Conservation (phyloP, 345 rosid genomes). For the Gossypium raimondii region DNA sequence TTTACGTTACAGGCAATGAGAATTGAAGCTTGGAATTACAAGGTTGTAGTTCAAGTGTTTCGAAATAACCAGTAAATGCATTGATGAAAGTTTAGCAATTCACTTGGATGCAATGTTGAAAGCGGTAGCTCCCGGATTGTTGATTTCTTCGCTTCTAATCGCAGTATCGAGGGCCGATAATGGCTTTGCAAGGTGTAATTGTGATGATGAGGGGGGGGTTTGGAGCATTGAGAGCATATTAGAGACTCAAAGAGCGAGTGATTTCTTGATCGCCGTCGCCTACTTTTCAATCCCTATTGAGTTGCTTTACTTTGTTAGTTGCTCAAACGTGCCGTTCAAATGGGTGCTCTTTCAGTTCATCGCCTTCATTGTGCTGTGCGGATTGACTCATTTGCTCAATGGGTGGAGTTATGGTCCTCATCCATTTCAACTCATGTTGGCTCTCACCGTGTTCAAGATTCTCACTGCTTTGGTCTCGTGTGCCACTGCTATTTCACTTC, state of each 20-base stretch:
- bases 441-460: constrained; percentile 90
- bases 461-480: constrained; percentile 93
- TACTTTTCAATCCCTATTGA: constrained; percentile 94
- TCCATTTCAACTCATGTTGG: constrained; percentile 72
- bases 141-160: constrained; percentile 40
- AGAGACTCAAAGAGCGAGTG: constrained; percentile 75
- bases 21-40: constrained; percentile 18
- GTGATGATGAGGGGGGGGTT: constrained; percentile 79
- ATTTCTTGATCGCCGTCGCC: constrained; percentile 92
- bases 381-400: constrained; percentile 91
- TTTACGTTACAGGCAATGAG: constrained; percentile 20
- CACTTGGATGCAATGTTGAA: constrained; percentile 54
- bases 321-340: constrained; percentile 90
- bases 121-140: constrained; percentile 49
- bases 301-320: constrained; percentile 91
- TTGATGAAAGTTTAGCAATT: constrained; percentile 29
- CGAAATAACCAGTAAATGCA: constrained; percentile 28
- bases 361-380: constrained; percentile 95
- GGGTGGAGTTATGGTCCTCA: constrained; percentile 91
- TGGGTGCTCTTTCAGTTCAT: constrained; percentile 95
- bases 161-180: constrained; percentile 34
- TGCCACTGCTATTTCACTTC: constrained; percentile 87
- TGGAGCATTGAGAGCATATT: constrained; percentile 82
- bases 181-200: constrained; percentile 63
- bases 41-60: constrained; percentile 20